phyloP scores from a whole-genome alignment of 352 stramenopile genomes.

The Globisporangium mamillatum region DNA sequence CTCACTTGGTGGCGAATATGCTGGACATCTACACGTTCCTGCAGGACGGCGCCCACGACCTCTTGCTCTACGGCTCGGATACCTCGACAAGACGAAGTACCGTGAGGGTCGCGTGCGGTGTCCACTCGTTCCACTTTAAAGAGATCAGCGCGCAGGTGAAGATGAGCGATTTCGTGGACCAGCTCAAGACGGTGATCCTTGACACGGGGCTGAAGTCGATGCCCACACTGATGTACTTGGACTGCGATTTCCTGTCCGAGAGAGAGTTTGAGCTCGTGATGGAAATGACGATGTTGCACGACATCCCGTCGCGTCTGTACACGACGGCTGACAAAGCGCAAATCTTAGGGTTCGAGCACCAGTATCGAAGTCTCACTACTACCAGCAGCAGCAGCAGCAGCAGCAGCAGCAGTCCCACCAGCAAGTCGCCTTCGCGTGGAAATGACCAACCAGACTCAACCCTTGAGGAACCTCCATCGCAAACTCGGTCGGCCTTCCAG shows the following conservation, averaged over 20 bases:
- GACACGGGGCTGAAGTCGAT: slow-evolving; percentile 44
- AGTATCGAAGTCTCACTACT: slow-evolving; percentile 8
- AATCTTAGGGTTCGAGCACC: slow-evolving; percentile 42
- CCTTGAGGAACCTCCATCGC: neutral
- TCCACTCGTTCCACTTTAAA: slow-evolving; percentile 51
- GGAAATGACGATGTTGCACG: slow-evolving; percentile 39
- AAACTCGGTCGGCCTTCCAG: slow-evolving; percentile 33
- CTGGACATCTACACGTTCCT: slow-evolving; percentile 52
- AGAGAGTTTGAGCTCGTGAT: slow-evolving; percentile 37
- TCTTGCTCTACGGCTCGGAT: slow-evolving; percentile 46
- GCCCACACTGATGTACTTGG: slow-evolving; percentile 51
- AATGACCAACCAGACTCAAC: neutral
- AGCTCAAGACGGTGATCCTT: slow-evolving; percentile 48
- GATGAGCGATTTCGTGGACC: slow-evolving; percentile 35
- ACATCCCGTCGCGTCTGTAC: slow-evolving; percentile 44
- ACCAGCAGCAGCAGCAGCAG: neutral
- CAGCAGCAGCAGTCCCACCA: slow-evolving; percentile 1
- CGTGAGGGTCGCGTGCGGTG: slow-evolving; percentile 47
- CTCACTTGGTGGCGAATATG: slow-evolving; percentile 42
- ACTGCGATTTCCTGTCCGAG: slow-evolving; percentile 44
- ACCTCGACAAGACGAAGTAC: slow-evolving; percentile 37
- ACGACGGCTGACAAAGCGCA: slow-evolving; percentile 48
- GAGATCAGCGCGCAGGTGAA: slow-evolving; percentile 35
- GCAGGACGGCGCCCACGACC: slow-evolving; percentile 32
- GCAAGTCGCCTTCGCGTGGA: neutral